Evolutionary conservation across 345 rosid genomes (phyloP), one percentile per base, ranked within the genome.

Genomic region (Heritiera fomes): DNA sequence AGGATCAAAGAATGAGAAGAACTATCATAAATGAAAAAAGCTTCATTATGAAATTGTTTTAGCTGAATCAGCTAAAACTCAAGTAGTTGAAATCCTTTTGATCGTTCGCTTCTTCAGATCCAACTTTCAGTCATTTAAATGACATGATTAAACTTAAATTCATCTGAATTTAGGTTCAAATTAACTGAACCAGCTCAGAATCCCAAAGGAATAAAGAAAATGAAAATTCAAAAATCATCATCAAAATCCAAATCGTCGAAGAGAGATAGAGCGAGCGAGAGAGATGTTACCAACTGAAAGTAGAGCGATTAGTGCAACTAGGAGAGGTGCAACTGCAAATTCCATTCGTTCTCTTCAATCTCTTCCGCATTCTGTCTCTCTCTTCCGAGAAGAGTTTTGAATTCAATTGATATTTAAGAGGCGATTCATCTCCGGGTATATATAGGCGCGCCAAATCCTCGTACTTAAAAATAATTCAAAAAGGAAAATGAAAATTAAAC

Each of bases 251-350:
- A 50, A 71, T 15, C 38, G 38, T 70, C 47, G 14, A 20, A 56
- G 67, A 68, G 70, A 52, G 28, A 23, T 23, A 23, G 28, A 23
- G 28, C 28, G 28, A 23, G 28, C 28, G 28, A 23, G 38, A 74
- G 82, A 81, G 67, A 79, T 80, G 64, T 46, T 84, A 91, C 98
- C 97, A 91, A 73, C 67, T 78, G 91, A 89, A 88, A 53, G 76
- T 61, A 78, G 89, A 79, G 78, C 75, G 84, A 78, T 80, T 75
- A 66, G 78, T 81, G 76, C 80, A 83, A 14, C 88, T 87, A 85
- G 99, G 98, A 85, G 98, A 96, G 77, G 87, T 84, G 87, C 99
- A 88, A 66, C 89, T 86, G 90, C 86, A 87, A 58, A 96, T 90
- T 60, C 94, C 88, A 67, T 87, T 87, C 40, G 32, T 79, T 75